These are phyloP conservation scores for Colletotrichum sp. DNA, from an alignment of 2,329 filamentous ascomycete genomes.

Conservation along the genomic window DNA sequence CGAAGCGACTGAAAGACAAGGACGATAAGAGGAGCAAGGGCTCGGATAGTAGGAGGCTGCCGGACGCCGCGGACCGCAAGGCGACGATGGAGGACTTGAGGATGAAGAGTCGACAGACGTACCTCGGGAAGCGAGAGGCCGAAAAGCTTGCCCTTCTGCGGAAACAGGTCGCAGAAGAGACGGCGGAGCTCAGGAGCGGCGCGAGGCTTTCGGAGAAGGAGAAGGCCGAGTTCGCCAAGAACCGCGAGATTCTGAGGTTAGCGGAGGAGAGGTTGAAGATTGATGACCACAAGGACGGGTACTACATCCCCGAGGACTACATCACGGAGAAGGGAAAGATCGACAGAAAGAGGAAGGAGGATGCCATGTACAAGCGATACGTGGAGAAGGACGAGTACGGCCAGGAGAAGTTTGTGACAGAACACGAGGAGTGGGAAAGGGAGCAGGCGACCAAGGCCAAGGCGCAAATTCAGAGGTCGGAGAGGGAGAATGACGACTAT, in stretches of 20 bases:
- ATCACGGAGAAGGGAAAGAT: conserved; percentile 93
- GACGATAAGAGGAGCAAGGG: conserved; percentile 74
- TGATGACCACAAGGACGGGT: conserved; percentile 91
- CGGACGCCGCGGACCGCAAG: conserved; percentile 70
- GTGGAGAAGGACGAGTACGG: conserved; percentile 87
- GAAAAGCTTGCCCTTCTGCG: conserved; percentile 86
- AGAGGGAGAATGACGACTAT: conserved; percentile 83
- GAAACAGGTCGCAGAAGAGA: conserved; percentile 90
- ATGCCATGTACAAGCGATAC: conserved; percentile 88
- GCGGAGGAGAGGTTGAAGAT: conserved; percentile 87
- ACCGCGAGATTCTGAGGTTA: conserved; percentile 79
- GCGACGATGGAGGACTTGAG: conserved; percentile 82
- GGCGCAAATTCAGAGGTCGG: conserved; percentile 78
- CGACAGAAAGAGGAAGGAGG: conserved; percentile 84
- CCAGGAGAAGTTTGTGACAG: conserved; percentile 87
- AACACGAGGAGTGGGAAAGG: conserved; percentile 94
- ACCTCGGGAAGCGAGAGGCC: conserved; percentile 89
- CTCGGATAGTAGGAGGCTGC: conserved; percentile 55
- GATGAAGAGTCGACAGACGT: conserved; percentile 86
- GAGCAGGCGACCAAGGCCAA: conserved; percentile 90
- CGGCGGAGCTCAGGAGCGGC: conserved; percentile 78
- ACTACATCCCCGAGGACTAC: conserved; percentile 92
- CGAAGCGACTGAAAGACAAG: conserved; percentile 75
- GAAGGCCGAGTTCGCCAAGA: conserved; percentile 87
- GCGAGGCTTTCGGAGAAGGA: conserved; percentile 78